Evolutionary conservation across 2,329 filamentous ascomycete species (phyloP).

Genomic region (Plectosphaerella plurivora): DNA sequence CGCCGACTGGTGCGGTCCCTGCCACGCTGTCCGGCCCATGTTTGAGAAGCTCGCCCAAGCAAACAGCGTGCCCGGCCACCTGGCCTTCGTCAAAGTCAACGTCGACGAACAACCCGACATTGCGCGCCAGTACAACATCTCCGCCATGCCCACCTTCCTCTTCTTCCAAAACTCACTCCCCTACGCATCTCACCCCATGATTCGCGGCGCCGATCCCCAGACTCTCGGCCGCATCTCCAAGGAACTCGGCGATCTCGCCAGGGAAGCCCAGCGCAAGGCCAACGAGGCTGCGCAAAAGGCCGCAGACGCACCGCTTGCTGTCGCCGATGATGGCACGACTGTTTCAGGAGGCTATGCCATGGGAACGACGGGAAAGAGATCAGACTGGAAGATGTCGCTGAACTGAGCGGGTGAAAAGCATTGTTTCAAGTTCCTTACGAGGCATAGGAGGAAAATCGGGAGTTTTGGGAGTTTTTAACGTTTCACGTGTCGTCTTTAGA

Average conservation of each 20-base stretch:
- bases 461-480: no score
- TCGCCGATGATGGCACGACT: constrained; percentile 6
- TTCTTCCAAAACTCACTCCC: constrained; percentile 52
- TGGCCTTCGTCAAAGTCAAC: constrained; percentile 56
- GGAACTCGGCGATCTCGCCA: constrained; percentile 16
- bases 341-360: constrained; percentile 14
- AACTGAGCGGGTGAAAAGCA: constrained; percentile 5
- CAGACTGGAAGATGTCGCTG: constrained; percentile 17
- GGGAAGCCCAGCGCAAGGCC: constrained; percentile 10
- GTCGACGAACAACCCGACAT: constrained; percentile 50
- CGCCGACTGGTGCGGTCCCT: constrained; percentile 58
- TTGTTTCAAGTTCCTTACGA: no score
- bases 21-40: constrained; percentile 54
- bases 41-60: constrained; percentile 42
- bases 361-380: constrained; percentile 5
- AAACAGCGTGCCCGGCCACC: constrained; percentile 30
- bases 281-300: constrained; percentile 3
- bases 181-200: constrained; percentile 33
- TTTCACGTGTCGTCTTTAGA: background rate
- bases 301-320: background rate
- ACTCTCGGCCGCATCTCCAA: constrained; percentile 4
- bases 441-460: background rate
- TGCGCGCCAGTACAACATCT: constrained; percentile 43
- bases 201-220: constrained; percentile 18
- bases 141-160: constrained; percentile 56